A percentile compares a stretch with the other conserved stretches of the same genome.
Conservation (phyloP, 805 yeast genomes). For the Saccharomyces paradoxus region DNA sequence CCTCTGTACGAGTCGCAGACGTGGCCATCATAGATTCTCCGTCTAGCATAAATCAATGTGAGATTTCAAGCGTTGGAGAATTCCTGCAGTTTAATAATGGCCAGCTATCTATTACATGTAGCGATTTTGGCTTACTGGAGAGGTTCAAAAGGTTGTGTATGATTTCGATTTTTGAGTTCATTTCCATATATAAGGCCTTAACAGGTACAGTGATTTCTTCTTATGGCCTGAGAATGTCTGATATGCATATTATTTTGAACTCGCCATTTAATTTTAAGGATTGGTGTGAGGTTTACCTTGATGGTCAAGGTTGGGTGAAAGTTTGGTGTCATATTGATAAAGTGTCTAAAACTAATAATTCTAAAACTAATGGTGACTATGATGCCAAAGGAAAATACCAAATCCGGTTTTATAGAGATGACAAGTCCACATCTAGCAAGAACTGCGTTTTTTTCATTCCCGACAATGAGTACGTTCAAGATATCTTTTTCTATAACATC, state of each 20-base stretch:
- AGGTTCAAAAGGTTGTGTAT: constrained; percentile 9
- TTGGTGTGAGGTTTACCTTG: constrained; percentile 29
- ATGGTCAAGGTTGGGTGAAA: constrained; percentile 27
- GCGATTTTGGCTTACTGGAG: neutral
- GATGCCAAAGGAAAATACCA: constrained; percentile 20
- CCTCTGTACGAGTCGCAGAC: constrained; percentile 2
- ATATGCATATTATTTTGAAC: constrained; percentile 23
- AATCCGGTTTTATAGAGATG: constrained; percentile 24
- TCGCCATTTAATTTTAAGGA: constrained; percentile 27
- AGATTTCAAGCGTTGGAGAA: constrained; percentile 4
- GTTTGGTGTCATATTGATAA: constrained; percentile 29
- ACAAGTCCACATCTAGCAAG: constrained; percentile 17
- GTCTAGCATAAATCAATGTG: constrained; percentile 3
- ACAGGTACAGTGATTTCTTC: constrained; percentile 25
- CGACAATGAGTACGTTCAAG: constrained; percentile 23
- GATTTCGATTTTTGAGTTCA: constrained; percentile 21
- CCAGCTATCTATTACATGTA: constrained; percentile 5
- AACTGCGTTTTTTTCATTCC: constrained; percentile 25
- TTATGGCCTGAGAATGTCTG: constrained; percentile 21
- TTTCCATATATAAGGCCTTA: constrained; percentile 20
- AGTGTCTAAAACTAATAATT: constrained; percentile 4
- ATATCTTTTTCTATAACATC: constrained; percentile 20
- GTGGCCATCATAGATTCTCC: constrained; percentile 6
- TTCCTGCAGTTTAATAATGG: constrained; percentile 7
- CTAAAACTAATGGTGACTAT: constrained; percentile 4